A percentile compares a stretch with the other conserved stretches of the same genome.
Evolutionary conservation across 2,329 filamentous ascomycete genomes (phyloP).

Genomic region (Didymellaceae sp.): DNA sequence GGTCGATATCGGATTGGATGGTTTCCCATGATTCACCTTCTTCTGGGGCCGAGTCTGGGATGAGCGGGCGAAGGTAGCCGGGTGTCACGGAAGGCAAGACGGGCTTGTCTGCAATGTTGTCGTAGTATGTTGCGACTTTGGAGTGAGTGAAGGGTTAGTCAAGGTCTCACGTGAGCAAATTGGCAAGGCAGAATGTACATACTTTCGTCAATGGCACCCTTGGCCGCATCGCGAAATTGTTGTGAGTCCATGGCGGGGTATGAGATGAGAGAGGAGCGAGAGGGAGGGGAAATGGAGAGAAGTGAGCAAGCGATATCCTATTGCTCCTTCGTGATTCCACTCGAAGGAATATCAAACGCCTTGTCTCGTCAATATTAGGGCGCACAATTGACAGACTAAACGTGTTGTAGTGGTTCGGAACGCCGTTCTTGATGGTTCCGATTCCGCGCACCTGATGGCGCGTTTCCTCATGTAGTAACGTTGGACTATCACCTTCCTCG

Average conservation of each 20-base stretch:
- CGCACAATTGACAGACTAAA: constrained; percentile 1
- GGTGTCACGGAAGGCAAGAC: constrained; percentile 82
- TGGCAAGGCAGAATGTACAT: constrained; percentile 23
- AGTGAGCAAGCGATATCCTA: neutral
- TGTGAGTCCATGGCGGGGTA: constrained; percentile 71
- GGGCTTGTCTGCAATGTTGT: constrained; percentile 70
- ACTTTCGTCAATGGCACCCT: constrained; percentile 84
- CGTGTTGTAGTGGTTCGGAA: neutral
- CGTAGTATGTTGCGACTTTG: constrained; percentile 82
- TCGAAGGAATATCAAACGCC: too few species aligned
- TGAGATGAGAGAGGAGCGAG: too few species aligned
- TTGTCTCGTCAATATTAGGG: neutral
- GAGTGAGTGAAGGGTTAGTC: neutral
- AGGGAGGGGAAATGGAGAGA: neutral
- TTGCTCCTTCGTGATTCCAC: neutral
- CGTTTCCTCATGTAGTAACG: constrained; percentile 1
- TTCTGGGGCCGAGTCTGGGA: constrained; percentile 71
- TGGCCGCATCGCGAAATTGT: constrained; percentile 78
- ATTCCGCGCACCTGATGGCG: constrained; percentile 9
- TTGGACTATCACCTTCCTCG: neutral
- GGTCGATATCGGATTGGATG: constrained; percentile 83
- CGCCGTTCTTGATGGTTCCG: neutral
- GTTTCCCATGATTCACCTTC: constrained; percentile 75
- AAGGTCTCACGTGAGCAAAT: too few species aligned
- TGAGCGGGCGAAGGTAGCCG: constrained; percentile 81